phyloP scores from a whole-genome alignment of 495 filamentous ascomycete species.

The Echria macrotheca region DNA sequence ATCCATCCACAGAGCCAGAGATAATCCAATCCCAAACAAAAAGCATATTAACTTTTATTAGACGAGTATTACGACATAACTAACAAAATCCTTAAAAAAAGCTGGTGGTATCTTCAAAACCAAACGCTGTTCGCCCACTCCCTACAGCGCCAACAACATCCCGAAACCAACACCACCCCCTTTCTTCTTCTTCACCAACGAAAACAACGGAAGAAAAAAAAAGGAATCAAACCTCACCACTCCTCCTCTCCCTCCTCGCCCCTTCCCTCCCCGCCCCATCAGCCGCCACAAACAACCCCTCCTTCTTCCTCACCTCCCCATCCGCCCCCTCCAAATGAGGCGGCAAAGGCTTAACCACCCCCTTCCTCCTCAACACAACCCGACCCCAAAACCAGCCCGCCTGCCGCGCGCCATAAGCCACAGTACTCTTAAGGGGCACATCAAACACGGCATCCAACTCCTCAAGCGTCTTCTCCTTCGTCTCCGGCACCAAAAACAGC shows the following conservation, averaged over 20 bases:
- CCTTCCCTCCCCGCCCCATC: background rate
- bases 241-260: too few relatives aligned
- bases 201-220: background rate
- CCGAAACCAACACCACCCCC: too few relatives aligned
- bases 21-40: too few relatives aligned
- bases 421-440: background rate
- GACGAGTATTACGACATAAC: too few relatives aligned
- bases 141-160: too few relatives aligned
- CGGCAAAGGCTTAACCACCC: background rate
- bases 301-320: background rate
- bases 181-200: background rate
- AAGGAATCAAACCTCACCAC: too few relatives aligned
- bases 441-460: conserved; percentile 55
- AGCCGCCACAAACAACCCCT: background rate
- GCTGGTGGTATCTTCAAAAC: too few relatives aligned
- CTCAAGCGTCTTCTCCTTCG: conserved; percentile 74
- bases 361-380: background rate
- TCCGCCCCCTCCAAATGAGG: background rate
- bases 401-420: conserved; percentile 6
- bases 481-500: conserved; percentile 73
- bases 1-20: too few relatives aligned
- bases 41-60: too few relatives aligned
- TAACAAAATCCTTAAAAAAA: too few relatives aligned
- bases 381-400: conserved; percentile 5
- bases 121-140: too few relatives aligned